Evolutionary conservation across 805 yeast genomes (phyloP), one percentile per base, ranked within the genome.

Genomic region (Pichia pseudocactophila): DNA sequence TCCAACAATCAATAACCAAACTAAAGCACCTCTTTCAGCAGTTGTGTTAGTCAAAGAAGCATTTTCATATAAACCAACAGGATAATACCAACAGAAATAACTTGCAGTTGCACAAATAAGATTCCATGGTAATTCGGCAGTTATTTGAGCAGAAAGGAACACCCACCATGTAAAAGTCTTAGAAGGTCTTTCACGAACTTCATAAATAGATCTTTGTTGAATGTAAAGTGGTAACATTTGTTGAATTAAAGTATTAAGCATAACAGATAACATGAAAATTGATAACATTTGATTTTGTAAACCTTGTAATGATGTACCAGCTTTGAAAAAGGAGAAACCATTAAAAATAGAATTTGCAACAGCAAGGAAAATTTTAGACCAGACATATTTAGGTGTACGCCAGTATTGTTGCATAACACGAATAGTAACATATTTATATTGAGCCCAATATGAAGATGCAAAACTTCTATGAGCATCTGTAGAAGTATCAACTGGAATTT

Each of bases 231-330:
- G 87, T 50, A 80, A 61, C 63, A 74, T 69, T 58, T 82, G 88
- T 50, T 78, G 76, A 39, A 77, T 56, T 51, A 78, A 54, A 19
- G 82, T 77, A 49, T 70, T 70, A 62, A 77, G 69, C 40, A 73
- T 65, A 51, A 75, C 69, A 34, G 75, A 57, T 53, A 78, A 71
- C 86, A 82, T 80, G 65, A 84, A 84, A 36, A 81, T 56, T 2
- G 88, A 69, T 52, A 82, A 75, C 87, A 83, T 78, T 65, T 82
- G 92, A 62, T 85, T 84, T 61, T 87, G 95, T 53, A 85, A 59
- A 56, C 85, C 80, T 62, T 76, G 86, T 37, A 70, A 57, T 12
- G 86, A 71, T 19, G 70, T 70, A 43, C 69, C 66, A 30, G 87
- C 82, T 47, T 78, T 79, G 62, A 73, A 80, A 62, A 79, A 79